Percentiles rank a stretch among this genome's conserved stretches.
These are phyloP conservation scores for Malassezia yamatoensis DNA, from an alignment of 1,284 basidiomycete species.

Conservation along the genomic window DNA sequence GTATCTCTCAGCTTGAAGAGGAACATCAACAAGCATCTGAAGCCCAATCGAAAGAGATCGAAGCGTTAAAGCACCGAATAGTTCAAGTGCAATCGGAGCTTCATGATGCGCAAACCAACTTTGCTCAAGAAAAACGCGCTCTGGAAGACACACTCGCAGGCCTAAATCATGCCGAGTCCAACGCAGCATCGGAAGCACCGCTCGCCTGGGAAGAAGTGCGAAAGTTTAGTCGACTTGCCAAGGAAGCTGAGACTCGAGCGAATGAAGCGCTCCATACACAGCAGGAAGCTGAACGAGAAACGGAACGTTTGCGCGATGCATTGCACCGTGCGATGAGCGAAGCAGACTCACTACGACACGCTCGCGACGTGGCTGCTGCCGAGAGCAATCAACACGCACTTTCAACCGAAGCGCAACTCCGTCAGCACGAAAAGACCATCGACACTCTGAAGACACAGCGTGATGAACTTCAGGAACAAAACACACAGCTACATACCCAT, in stretches of 20 bases:
- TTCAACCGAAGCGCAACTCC: slow-evolving; percentile 70
- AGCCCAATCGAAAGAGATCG: slow-evolving; percentile 55
- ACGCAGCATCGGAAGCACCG: slow-evolving; percentile 55
- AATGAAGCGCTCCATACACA: slow-evolving; percentile 63
- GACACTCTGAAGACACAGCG: slow-evolving; percentile 60
- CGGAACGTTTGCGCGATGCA: slow-evolving; percentile 53
- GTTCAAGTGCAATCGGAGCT: slow-evolving; percentile 54
- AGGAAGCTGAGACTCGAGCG: slow-evolving; percentile 67
- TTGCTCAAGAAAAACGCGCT: slow-evolving; percentile 56
- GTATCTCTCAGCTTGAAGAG: slow-evolving; percentile 61
- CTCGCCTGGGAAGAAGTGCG: slow-evolving; percentile 41
- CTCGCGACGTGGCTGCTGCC: slow-evolving; percentile 58
- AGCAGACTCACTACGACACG: slow-evolving; percentile 21
- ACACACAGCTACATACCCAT: slow-evolving; percentile 67
- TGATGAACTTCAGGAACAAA: slow-evolving; percentile 67
- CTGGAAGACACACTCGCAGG: slow-evolving; percentile 43
- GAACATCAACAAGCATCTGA: slow-evolving; percentile 51
- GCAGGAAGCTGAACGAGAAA: slow-evolving; percentile 57
- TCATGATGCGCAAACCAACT: slow-evolving; percentile 53
- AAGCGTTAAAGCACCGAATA: slow-evolving; percentile 54
- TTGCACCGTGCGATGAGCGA: slow-evolving; percentile 25
- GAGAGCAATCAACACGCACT: slow-evolving; percentile 64
- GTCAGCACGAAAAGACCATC: slow-evolving; percentile 65
- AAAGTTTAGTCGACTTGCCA: slow-evolving; percentile 60
- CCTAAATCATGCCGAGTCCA: slow-evolving; percentile 33